Conservation (phyloP, 1,139 yeast genomes). For the Blastobotrys elegans region DNA sequence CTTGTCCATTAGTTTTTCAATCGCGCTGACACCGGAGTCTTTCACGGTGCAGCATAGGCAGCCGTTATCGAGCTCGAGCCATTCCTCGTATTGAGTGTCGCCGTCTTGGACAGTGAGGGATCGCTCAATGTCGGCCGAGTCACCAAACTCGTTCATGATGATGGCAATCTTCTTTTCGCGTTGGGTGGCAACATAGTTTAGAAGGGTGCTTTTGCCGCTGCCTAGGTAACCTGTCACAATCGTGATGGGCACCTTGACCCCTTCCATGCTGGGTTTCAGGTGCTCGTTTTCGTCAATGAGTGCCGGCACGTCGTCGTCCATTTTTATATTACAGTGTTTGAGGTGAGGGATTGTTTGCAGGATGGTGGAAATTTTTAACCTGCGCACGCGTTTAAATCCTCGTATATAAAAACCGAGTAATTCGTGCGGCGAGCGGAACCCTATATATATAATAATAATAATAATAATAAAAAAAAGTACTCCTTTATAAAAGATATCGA, state of each 20-base stretch:
- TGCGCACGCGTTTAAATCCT: too few relatives aligned
- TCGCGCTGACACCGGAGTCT: slow-evolving; percentile 91
- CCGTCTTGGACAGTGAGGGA: slow-evolving; percentile 71
- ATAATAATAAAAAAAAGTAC: not conserved
- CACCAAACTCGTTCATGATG: slow-evolving; percentile 63
- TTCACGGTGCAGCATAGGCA: slow-evolving; percentile 95
- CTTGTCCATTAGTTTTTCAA: slow-evolving; percentile 75
- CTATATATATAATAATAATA: slow-evolving; percentile 2
- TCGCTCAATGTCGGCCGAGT: slow-evolving; percentile 77
- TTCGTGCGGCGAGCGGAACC: too few relatives aligned
- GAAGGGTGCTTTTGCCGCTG: slow-evolving; percentile 77
- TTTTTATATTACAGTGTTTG: too few relatives aligned
- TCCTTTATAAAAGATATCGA: too few relatives aligned
- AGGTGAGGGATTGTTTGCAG: too few relatives aligned
- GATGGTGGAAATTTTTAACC: too few relatives aligned
- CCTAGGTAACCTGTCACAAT: slow-evolving; percentile 94
- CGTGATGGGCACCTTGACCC: slow-evolving; percentile 72
- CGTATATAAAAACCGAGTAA: too few relatives aligned
- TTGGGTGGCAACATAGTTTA: slow-evolving; percentile 65
- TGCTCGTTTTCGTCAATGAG: slow-evolving; percentile 5
- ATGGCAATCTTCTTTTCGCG: slow-evolving; percentile 78
- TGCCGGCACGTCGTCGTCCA: slow-evolving; percentile 11
- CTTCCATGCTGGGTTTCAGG: slow-evolving; percentile 1
- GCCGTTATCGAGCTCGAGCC: slow-evolving; percentile 95
- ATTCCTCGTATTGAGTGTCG: slow-evolving; percentile 63